phyloP scores from a whole-genome alignment of 352 stramenopile genomes.

The Globisporangium rhizosaccharum region DNA sequence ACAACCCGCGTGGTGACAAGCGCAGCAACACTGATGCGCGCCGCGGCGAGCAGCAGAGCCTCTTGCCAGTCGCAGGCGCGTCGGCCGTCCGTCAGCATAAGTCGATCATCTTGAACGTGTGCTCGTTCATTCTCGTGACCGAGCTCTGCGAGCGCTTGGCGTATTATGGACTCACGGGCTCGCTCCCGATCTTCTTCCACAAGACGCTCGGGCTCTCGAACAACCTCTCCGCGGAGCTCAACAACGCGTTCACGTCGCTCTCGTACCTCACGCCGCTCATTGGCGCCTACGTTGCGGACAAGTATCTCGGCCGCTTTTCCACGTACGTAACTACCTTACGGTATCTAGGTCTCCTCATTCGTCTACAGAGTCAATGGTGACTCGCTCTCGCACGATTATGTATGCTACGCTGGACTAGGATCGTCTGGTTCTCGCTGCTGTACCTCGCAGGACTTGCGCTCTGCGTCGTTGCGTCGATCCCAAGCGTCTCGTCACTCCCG shows the following conservation, averaged over 20 bases:
- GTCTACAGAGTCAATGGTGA: not conserved
- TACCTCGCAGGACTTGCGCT: conserved; percentile 69
- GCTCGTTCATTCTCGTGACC: conserved; percentile 85
- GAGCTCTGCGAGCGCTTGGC: conserved; percentile 84
- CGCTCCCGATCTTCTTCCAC: conserved; percentile 85
- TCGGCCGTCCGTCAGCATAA: conserved; percentile 22
- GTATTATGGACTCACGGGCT: conserved; percentile 79
- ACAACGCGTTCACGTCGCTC: conserved; percentile 79
- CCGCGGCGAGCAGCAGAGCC: conserved; percentile 9
- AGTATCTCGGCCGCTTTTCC: conserved; percentile 67
- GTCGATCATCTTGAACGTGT: conserved; percentile 83
- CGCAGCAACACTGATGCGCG: not conserved
- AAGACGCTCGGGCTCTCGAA: conserved; percentile 74
- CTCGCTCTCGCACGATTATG: not conserved
- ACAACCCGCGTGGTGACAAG: not conserved
- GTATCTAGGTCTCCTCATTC: not conserved
- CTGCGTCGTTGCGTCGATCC: conserved; percentile 58
- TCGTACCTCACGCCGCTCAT: conserved; percentile 83
- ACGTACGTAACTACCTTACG: conserved; percentile 30
- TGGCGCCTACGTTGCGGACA: conserved; percentile 77
- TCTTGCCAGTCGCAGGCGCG: conserved; percentile 5
- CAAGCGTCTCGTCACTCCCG: conserved; percentile 47
- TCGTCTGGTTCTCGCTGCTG: conserved; percentile 67
- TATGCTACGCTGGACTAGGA: conserved; percentile 19
- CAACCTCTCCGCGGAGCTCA: conserved; percentile 82